Evolutionary conservation across 805 yeast genomes (phyloP).

Genomic region (Lipomyces spencermartinsiae): DNA sequence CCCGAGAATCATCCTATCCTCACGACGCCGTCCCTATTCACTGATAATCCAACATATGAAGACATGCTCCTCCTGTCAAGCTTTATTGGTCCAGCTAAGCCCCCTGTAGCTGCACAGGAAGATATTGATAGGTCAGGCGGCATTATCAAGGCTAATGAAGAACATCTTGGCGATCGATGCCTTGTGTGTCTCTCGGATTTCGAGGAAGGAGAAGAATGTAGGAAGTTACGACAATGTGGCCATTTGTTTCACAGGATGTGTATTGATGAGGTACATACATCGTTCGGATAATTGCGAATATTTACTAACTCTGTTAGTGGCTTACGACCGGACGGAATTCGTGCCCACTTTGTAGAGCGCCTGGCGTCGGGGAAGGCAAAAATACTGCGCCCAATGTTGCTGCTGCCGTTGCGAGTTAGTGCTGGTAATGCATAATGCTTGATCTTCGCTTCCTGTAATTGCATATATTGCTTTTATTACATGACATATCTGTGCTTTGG

Average conservation of each 20-base stretch:
- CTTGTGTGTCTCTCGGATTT: slow-evolving; percentile 61
- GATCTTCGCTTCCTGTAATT: background rate
- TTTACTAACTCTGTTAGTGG: slow-evolving; percentile 44
- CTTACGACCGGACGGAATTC: slow-evolving; percentile 52
- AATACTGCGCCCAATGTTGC: background rate
- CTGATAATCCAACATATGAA: slow-evolving; percentile 59
- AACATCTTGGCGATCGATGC: slow-evolving; percentile 50
- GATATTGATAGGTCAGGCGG: slow-evolving; percentile 53
- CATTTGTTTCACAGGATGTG: slow-evolving; percentile 63
- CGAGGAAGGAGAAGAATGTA: slow-evolving; percentile 54
- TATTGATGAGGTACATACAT: slow-evolving; percentile 52
- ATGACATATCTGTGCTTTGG: background rate
- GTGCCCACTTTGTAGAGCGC: slow-evolving; percentile 56
- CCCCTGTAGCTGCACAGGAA: slow-evolving; percentile 52
- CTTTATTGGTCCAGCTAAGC: slow-evolving; percentile 55
- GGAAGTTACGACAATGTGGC: slow-evolving; percentile 54
- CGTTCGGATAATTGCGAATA: background rate
- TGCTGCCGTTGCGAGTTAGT: background rate
- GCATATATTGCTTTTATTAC: background rate
- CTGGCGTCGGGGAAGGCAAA: slow-evolving; percentile 45
- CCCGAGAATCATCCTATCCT: slow-evolving; percentile 57
- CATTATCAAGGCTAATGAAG: slow-evolving; percentile 37
- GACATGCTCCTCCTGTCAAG: slow-evolving; percentile 56
- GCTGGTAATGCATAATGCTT: background rate
- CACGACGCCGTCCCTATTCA: slow-evolving; percentile 54